These are phyloP conservation scores for Mariannaea elegans DNA, from an alignment of 2,329 filamentous ascomycete genomes.

Conservation along the genomic window DNA sequence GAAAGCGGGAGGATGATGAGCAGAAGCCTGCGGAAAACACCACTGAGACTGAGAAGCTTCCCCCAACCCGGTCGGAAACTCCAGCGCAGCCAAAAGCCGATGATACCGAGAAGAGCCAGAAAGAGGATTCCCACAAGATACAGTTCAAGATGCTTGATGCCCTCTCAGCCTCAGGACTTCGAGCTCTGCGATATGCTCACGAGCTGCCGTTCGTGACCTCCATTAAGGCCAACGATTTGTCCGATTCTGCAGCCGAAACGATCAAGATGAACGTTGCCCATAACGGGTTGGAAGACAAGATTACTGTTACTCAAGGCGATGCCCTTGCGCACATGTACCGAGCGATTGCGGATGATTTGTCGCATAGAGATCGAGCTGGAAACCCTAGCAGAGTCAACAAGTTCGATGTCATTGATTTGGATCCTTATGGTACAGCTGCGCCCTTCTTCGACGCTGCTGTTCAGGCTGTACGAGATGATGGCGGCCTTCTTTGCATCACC, in stretches of 20 bases:
- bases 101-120: conserved; percentile 26
- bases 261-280: conserved; percentile 87
- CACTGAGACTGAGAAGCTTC: conserved; percentile 8
- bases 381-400: conserved; percentile 55
- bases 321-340: conserved; percentile 93
- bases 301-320: conserved; percentile 80
- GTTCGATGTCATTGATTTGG: conserved; percentile 95
- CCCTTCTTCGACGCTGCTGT: conserved; percentile 92
- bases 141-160: conserved; percentile 91
- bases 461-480: conserved; percentile 83
- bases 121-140: conserved; percentile 46
- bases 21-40: conserved; percentile 31
- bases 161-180: conserved; percentile 89
- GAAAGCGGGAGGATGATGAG: conserved; percentile 54
- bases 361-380: conserved; percentile 51
- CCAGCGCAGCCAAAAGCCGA: conserved; percentile 23
- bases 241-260: conserved; percentile 76
- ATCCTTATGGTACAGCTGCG: conserved; percentile 93
- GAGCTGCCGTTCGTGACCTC: conserved; percentile 87
- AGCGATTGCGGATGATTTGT: conserved; percentile 63
- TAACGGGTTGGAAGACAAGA: conserved; percentile 77
- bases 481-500: conserved; percentile 91
- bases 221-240: conserved; percentile 90
- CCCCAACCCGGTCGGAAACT: conserved; percentile 22
- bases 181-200: conserved; percentile 89